Percentiles rank a stretch among this genome's conserved stretches.
These are phyloP conservation scores for Eucalyptus coolabah DNA, from an alignment of 345 rosid genomes.

Conservation along the genomic window DNA sequence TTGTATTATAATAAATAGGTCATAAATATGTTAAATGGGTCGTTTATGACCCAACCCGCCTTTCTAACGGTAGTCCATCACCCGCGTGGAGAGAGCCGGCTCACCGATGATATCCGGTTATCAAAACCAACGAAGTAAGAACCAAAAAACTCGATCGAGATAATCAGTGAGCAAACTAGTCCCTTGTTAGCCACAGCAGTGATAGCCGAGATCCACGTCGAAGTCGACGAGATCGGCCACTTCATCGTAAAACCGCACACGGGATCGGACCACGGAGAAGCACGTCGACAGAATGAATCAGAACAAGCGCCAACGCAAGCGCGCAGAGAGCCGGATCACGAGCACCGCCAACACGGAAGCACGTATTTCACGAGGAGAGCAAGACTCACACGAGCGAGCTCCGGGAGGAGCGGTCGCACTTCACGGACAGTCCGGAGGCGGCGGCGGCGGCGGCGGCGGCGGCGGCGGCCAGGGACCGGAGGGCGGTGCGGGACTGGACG, in stretches of 20 bases:
- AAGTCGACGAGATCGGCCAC: too few species aligned
- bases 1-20: fast-evolving
- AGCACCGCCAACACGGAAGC: neutral
- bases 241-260: neutral
- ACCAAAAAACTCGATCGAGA: too few species aligned
- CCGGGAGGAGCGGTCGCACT: constrained; percentile 3
- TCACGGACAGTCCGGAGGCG: constrained; percentile 24
- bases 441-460: neutral
- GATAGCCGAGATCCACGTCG: neutral
- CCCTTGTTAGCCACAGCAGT: too few species aligned
- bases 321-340: too few species aligned
- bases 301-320: neutral
- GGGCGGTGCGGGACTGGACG: constrained; percentile 2
- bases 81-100: neutral
- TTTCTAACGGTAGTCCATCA: too few species aligned
- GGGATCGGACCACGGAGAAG: neutral
- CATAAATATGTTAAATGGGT: fast-evolving
- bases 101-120: too few species aligned
- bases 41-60: too few species aligned
- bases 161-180: too few species aligned
- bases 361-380: neutral
- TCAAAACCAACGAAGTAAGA: too few species aligned
- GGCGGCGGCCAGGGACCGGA: constrained; percentile 12
- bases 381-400: constrained; percentile 47
- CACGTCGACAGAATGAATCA: neutral